Evolutionary conservation across 768 basidiomycete genomes (phyloP), one percentile per base, ranked within the genome.

Genomic region (Chalciporus sphaerocephalus): DNA sequence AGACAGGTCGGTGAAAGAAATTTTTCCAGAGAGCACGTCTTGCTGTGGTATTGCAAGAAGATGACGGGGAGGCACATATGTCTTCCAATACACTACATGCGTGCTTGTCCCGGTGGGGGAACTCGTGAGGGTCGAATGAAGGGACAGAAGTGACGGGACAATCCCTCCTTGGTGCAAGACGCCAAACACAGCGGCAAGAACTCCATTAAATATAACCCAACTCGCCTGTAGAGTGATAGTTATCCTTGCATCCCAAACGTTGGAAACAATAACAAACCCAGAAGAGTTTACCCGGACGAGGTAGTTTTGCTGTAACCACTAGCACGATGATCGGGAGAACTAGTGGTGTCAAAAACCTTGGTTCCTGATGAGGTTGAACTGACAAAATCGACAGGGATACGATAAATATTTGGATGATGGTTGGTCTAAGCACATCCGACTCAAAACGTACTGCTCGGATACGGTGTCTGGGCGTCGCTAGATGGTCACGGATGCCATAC

Each of bases 131-230:
- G 34, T 32, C 8, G 60, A 59, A 43, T 67, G 66, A 6, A 72
- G 56, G 35, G 55, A 53, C 24, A 69, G 52, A 23, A 66, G 58
- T 20, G 70, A 72, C 5, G 63, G 71, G n/a, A 70, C 61, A n/a
- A 72, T 56, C 15, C 71, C 71, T 32, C 69, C 71, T 50, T 72
- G 70, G 25, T 71, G 70, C 23, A 70, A 44, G 36, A 72, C 6
- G 12, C 69, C 71, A 34, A 71, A 72, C 11, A 70, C 47, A 5
- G 63, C n/a, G 0, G 56, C 54, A 3, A 69, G 57, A 4, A 48
- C 39, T 11, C 52, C 1, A 32, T 72, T 72, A 16, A 58, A 60
- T 16, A 43, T 37, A 33, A 60, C 47, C 62, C 67, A 68, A 5
- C 51, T 45, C 4, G 44, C 37, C 70, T 71, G 27, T 12, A 21